Percentiles rank a stretch among this genome's conserved stretches.
phyloP scores from a whole-genome alignment of 73 alveolate genomes.

The Paraurostyla sp. region DNA sequence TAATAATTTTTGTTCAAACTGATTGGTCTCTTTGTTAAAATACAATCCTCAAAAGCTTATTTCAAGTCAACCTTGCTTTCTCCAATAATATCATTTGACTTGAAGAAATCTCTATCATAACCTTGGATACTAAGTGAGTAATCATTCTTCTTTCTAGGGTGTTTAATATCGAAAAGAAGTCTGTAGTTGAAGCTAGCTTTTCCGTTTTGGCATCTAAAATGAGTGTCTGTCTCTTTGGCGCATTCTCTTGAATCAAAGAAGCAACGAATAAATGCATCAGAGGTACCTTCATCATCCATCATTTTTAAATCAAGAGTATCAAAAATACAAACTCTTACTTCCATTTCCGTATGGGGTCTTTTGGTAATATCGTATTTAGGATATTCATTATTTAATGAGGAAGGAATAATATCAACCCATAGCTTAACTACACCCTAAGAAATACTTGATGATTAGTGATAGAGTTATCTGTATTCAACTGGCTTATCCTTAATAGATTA shows the following conservation, averaged over 20 bases:
- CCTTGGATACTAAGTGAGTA: constrained; percentile 84
- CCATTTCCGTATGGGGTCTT: constrained; percentile 88
- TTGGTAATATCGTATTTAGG: constrained; percentile 87
- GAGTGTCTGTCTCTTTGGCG: constrained; percentile 95
- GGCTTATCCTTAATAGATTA: constrained; percentile 90
- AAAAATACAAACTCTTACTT: constrained; percentile 90
- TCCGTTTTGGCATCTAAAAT: constrained; percentile 92
- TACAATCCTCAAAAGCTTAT: constrained; percentile 50
- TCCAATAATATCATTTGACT: constrained; percentile 95
- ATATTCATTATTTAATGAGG: constrained; percentile 76
- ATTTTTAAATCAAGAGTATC: constrained; percentile 90
- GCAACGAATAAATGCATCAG: constrained; percentile 91
- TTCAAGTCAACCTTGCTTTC: constrained; percentile 81
- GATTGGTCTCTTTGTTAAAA: constrained; percentile 42
- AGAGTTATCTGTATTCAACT: constrained; percentile 89
- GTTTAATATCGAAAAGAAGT: constrained; percentile 70
- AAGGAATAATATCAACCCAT: constrained; percentile 92
- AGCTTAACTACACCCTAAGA: constrained; percentile 90
- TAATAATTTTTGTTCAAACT: constrained; percentile 59
- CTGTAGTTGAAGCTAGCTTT: constrained; percentile 94
- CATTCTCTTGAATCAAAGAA: constrained; percentile 80
- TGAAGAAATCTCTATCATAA: constrained; percentile 94
- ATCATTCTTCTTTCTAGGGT: constrained; percentile 84
- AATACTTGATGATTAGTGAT: constrained; percentile 83
- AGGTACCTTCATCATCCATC: constrained; percentile 95